Evolutionary conservation across 164 flowering plant species (phyloP).

Genomic region (Nymphaea thermarum): DNA sequence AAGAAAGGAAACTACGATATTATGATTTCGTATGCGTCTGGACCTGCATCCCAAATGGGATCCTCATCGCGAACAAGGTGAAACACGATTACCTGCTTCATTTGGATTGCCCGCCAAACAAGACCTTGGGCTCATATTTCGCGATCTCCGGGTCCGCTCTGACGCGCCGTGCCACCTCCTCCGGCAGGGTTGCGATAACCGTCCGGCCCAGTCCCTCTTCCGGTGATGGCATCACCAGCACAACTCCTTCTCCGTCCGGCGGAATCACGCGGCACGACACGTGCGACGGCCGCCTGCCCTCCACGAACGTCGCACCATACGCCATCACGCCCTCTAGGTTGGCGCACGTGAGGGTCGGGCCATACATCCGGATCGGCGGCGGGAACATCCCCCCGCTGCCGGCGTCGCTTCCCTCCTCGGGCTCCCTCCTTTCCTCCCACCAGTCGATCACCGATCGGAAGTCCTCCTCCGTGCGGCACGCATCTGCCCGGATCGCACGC

Average conservation of each 20-base stretch:
- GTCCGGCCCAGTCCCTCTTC: conserved; percentile 55
- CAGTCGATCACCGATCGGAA: conserved; percentile 32
- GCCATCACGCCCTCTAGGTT: conserved; percentile 38
- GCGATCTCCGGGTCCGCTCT: conserved; percentile 27
- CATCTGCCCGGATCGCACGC: conserved; percentile 20
- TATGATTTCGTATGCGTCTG: too few relatives aligned
- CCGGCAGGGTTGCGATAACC: conserved; percentile 49
- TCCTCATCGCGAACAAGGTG: not conserved
- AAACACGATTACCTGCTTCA: not conserved
- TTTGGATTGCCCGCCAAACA: conserved; percentile 17
- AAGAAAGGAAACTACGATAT: too few relatives aligned
- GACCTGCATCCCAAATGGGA: too few relatives aligned
- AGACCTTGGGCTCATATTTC: conserved; percentile 29
- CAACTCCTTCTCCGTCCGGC: conserved; percentile 61
- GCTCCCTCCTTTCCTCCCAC: conserved; percentile 5
- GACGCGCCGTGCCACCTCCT: conserved; percentile 24
- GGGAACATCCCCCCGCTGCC: conserved; percentile 19
- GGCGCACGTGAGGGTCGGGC: conserved; percentile 53
- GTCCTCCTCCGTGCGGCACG: conserved; percentile 31
- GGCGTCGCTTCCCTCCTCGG: not conserved
- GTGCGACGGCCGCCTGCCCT: conserved; percentile 43
- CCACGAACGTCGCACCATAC: conserved; percentile 24
- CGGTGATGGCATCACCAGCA: conserved; percentile 53
- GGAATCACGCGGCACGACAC: conserved; percentile 46
- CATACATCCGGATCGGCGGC: conserved; percentile 45